Percentiles rank a stretch among this genome's conserved stretches.
Evolutionary conservation across 2,329 filamentous ascomycete genomes (phyloP).

Genomic region (Fusarium algeriense): DNA sequence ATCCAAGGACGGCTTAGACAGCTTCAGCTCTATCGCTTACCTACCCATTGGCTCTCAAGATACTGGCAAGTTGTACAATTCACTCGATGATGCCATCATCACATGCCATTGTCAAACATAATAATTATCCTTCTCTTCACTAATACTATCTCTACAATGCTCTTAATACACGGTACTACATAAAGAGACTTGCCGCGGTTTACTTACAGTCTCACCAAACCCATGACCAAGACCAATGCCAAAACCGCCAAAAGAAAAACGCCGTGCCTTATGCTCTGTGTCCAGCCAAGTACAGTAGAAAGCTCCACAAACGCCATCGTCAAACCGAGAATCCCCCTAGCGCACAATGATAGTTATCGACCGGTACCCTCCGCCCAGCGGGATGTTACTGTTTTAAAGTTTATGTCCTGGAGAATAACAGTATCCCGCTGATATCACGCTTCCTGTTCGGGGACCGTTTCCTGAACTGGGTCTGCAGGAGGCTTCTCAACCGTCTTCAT

Average conservation of each 20-base stretch:
- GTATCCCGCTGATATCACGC: slow-evolving; percentile 1
- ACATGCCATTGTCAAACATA: slow-evolving; percentile 20
- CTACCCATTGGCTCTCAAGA: neutral
- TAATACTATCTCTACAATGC: slow-evolving; percentile 14
- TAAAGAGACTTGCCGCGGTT: slow-evolving; percentile 19
- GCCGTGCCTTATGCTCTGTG: slow-evolving; percentile 40
- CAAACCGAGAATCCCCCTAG: slow-evolving; percentile 26
- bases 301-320: slow-evolving; percentile 41
- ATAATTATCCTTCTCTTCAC: slow-evolving; percentile 11
- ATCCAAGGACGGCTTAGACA: neutral
- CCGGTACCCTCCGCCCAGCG: slow-evolving; percentile 9
- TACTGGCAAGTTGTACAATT: neutral
- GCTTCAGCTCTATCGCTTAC: neutral
- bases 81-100: slow-evolving; percentile 13
- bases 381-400: slow-evolving; percentile 12
- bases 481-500: slow-evolving; percentile 53
- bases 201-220: slow-evolving; percentile 24
- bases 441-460: slow-evolving; percentile 36
- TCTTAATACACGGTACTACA: slow-evolving; percentile 2
- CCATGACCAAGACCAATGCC: slow-evolving; percentile 4
- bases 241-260: slow-evolving; percentile 25
- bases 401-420: slow-evolving; percentile 1
- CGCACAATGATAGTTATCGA: slow-evolving; percentile 10
- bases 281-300: slow-evolving; percentile 32
- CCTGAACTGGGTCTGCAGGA: slow-evolving; percentile 47